Conservation (phyloP, 202 grass and related monocot species). For the Carex arenaria region DNA sequence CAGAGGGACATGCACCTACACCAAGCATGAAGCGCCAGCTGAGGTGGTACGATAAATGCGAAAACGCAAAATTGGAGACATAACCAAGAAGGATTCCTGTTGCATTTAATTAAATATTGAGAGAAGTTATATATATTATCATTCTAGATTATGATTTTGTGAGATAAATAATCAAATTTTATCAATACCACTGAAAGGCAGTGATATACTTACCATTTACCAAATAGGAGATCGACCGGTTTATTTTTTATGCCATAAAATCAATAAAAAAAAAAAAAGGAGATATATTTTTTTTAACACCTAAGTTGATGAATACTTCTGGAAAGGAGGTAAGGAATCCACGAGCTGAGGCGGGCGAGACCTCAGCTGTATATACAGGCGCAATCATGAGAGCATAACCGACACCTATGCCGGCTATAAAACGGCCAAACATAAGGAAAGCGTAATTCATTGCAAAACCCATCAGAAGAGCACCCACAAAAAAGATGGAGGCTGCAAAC, state of each 20-base stretch:
- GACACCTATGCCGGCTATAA: slow-evolving; percentile 46
- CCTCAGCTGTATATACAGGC: slow-evolving; percentile 68
- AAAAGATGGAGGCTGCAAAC: slow-evolving; percentile 44
- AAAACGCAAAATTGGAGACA: slow-evolving; percentile 75
- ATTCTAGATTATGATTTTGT: not conserved
- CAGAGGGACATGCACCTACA: slow-evolving; percentile 58
- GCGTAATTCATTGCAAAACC: slow-evolving; percentile 40
- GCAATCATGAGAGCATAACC: slow-evolving; percentile 87
- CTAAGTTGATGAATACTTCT: slow-evolving; percentile 79
- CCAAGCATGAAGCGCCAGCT: slow-evolving; percentile 86
- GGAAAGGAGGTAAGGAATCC: slow-evolving; percentile 79
- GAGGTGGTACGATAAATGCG: slow-evolving; percentile 31
- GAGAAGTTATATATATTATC: not conserved
- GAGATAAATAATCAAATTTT: not conserved
- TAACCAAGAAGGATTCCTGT: slow-evolving; percentile 82
- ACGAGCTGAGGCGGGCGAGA: slow-evolving; percentile 54
- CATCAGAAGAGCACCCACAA: slow-evolving; percentile 49
- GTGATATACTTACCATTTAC: too few species aligned
- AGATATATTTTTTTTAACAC: not conserved
- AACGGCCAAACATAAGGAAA: slow-evolving; percentile 47
- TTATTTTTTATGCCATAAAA: too few species aligned
- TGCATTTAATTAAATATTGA: not conserved
- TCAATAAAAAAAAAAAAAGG: not conserved
- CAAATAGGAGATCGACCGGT: too few species aligned
- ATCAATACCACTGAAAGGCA: too few species aligned